Evolutionary conservation across 768 basidiomycete species (phyloP).

Genomic region (Lanmaoa rubissima): DNA sequence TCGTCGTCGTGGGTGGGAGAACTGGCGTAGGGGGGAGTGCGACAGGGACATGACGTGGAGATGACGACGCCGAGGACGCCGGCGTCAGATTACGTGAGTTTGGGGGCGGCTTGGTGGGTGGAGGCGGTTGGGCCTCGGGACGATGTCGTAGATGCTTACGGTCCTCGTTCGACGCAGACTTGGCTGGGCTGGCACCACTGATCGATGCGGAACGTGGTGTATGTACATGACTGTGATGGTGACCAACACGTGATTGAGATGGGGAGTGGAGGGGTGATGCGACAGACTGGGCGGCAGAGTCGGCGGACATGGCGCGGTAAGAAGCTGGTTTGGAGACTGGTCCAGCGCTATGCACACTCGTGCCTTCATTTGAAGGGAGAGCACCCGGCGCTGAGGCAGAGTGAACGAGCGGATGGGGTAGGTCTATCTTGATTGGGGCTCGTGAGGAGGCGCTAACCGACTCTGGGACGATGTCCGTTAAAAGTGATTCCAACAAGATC

Average conservation of each 20-base stretch:
- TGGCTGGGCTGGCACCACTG: conserved; percentile 20
- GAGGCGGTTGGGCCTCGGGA: conserved; percentile 15
- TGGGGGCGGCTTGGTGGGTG: conserved; percentile 29
- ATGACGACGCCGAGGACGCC: conserved; percentile 55
- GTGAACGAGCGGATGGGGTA: conserved; percentile 33
- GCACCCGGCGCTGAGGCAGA: conserved; percentile 44
- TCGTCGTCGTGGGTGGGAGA: conserved; percentile 31
- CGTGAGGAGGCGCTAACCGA: conserved; percentile 28
- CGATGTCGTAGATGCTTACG: conserved; percentile 23
- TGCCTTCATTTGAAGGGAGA: conserved; percentile 28
- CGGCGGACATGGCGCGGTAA: conserved; percentile 26
- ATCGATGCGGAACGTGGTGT: conserved; percentile 18
- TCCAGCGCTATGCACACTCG: conserved; percentile 5
- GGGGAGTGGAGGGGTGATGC: conserved; percentile 22
- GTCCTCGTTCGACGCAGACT: conserved; percentile 23
- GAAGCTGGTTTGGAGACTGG: conserved; percentile 23
- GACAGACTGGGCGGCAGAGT: conserved; percentile 14
- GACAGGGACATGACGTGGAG: conserved; percentile 45
- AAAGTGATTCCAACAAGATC: conserved; percentile 58
- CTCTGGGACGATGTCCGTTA: conserved; percentile 48
- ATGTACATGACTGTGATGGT: conserved; percentile 5
- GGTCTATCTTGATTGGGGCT: conserved; percentile 14
- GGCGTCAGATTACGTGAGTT: conserved; percentile 53
- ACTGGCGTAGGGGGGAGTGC: conserved; percentile 33
- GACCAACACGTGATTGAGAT: conserved; percentile 21